Conservation (phyloP, 352 stramenopile species). For the Phytophthora sp. region DNA sequence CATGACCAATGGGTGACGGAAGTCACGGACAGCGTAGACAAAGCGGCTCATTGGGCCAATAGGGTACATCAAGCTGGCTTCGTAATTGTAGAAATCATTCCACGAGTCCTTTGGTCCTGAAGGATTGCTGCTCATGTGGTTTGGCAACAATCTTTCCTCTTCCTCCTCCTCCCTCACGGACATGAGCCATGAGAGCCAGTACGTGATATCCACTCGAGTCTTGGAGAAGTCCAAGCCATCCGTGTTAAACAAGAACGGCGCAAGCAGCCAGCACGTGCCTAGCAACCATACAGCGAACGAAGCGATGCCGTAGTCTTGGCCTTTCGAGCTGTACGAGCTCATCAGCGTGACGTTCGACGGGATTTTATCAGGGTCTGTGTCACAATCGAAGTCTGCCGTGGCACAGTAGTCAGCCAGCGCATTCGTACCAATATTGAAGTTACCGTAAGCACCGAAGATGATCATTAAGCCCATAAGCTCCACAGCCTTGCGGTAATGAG, state of each 20-base stretch:
- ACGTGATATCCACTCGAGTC: constrained; percentile 80
- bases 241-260: constrained; percentile 90
- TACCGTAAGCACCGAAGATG: constrained; percentile 78
- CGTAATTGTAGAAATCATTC: constrained; percentile 82
- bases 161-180: constrained; percentile 53
- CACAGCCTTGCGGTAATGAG: constrained; percentile 83
- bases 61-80: constrained; percentile 65
- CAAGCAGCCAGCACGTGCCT: constrained; percentile 77
- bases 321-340: constrained; percentile 82
- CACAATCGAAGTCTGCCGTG: constrained; percentile 56
- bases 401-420: constrained; percentile 65
- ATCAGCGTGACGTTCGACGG: constrained; percentile 77
- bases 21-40: constrained; percentile 74
- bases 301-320: constrained; percentile 86
- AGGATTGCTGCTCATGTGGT: constrained; percentile 32
- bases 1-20: constrained; percentile 81
- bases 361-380: constrained; percentile 53
- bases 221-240: constrained; percentile 88
- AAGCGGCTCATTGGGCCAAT: constrained; percentile 72
- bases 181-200: constrained; percentile 89
- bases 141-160: constrained; percentile 50
- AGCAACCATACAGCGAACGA: constrained; percentile 91
- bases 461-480: constrained; percentile 85
- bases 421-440: constrained; percentile 77
- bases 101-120: constrained; percentile 59